Evolutionary conservation across 2,329 filamentous ascomycete genomes (phyloP).

Genomic region (Fusarium sp.): DNA sequence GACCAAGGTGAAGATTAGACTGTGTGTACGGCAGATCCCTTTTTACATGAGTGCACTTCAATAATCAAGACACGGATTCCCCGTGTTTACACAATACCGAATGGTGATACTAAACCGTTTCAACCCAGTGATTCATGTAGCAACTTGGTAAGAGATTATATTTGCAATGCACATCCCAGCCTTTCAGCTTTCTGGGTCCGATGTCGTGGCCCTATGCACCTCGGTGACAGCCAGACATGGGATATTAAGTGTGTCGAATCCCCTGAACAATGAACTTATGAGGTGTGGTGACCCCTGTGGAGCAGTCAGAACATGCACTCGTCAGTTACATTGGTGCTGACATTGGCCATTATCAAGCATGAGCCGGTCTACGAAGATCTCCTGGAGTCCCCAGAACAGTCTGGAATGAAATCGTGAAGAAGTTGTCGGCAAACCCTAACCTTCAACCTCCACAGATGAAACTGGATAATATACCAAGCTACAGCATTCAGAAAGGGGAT

Average conservation of each 20-base stretch:
- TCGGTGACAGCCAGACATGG: not conserved
- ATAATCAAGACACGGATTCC: no score
- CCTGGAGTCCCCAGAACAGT: no score
- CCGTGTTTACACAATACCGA: no score
- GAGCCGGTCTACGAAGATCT: not conserved
- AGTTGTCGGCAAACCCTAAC: fast-evolving
- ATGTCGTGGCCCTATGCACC: not conserved
- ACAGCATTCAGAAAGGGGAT: no score
- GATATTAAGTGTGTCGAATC: not conserved
- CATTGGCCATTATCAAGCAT: not conserved
- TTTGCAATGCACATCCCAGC: not conserved
- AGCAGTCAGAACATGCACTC: not conserved
- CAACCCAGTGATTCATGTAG: no score
- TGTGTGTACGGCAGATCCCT: no score
- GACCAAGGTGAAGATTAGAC: no score
- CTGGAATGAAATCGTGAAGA: not conserved
- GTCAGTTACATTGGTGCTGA: not conserved
- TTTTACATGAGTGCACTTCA: no score
- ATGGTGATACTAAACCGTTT: no score
- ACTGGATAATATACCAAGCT: no score
- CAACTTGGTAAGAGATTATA: no score
- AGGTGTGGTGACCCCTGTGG: not conserved
- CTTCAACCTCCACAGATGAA: no score
- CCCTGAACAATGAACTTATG: not conserved
- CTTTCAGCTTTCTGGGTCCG: not conserved